These are phyloP conservation scores for Penicillium desertorum DNA, from an alignment of 495 filamentous ascomycete species.

Conservation along the genomic window DNA sequence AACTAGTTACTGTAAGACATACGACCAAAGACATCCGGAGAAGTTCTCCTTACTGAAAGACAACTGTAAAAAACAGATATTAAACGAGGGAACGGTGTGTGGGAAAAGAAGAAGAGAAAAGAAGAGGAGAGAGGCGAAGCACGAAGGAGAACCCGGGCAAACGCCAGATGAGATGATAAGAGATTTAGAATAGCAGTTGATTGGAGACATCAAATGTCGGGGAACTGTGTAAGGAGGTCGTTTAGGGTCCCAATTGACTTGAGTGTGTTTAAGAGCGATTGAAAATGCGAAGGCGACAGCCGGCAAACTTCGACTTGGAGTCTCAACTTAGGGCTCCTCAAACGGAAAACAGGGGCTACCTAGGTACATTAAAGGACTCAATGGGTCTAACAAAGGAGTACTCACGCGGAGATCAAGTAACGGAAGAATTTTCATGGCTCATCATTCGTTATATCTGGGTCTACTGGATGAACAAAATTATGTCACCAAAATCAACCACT, in stretches of 20 bases:
- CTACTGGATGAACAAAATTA: not conserved
- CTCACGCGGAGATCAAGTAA: not conserved
- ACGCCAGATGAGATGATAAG: not conserved
- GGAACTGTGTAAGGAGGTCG: not conserved
- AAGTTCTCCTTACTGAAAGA: not conserved
- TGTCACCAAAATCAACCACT: conserved; percentile 15
- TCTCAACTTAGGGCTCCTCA: conserved; percentile 1
- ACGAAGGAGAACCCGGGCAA: not conserved
- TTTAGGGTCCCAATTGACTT: not conserved
- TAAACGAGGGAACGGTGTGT: conserved; percentile 6
- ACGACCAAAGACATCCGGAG: not conserved
- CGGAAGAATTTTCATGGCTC: not conserved
- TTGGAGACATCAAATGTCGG: not conserved
- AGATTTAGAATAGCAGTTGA: not conserved
- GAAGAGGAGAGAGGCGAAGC: not conserved
- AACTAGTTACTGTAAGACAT: not conserved
- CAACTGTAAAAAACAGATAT: not conserved
- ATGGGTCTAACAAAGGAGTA: not conserved
- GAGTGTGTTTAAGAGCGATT: not conserved
- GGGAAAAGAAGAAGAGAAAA: not conserved
- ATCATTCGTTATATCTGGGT: conserved; percentile 2
- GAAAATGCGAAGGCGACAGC: not conserved
- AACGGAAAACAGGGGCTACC: conserved; percentile 1
- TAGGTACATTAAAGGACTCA: conserved; percentile 1
- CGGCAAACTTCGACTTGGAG: conserved; percentile 1